Evolutionary conservation across 495 filamentous ascomycete species (phyloP), one percentile per base, ranked within the genome.

Genomic region (Chlorociboria aeruginascens): DNA sequence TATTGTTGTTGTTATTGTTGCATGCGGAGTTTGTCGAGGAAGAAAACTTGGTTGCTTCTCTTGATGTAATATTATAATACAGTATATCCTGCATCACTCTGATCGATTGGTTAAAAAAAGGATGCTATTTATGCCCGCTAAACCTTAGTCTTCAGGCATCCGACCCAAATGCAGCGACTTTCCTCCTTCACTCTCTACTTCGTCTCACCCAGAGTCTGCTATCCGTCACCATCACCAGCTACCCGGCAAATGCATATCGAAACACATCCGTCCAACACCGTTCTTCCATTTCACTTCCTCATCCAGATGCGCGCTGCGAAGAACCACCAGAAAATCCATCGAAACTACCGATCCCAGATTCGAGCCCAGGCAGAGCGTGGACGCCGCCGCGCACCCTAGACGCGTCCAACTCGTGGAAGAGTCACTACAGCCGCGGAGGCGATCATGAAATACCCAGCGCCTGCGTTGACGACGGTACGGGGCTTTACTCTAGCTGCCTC

Each of bases 401-500:
- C 13, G 33, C 10, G 36, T 14, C 20, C 3, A 16, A 35, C 13
- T 35, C 13, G 2, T 4, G 20, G 20, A 25, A 25, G 4, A 4
- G 1, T 25, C 2, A 25, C 1, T 25, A 1, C 20, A 25, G 4
- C 20, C 20, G 4, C 20, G 20, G 20, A 25, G 20, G 14, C 49
- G 52, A 45, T 53, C 55, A 58, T 61, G 58, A 61, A 52, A 10
- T 46, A 32, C 40, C 63, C 66, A 48, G 76, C 73, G 32, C 76
- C 79, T 35, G 86, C 88, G 36, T 67, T 79, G 51, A 82, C 73
- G 29, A 85, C 82, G 32, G 78, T 89, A 37, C 81, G 78, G 56
- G 88, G 88, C 6, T 90, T 93, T 56, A 57, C 61, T 12, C 89
- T 84, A n/a, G 85, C 87, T n/a, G 67, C 74, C n/a, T 31, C 38